Evolutionary conservation across 208 protist species (phyloP).

Genomic region (Phytomonas serpens): DNA sequence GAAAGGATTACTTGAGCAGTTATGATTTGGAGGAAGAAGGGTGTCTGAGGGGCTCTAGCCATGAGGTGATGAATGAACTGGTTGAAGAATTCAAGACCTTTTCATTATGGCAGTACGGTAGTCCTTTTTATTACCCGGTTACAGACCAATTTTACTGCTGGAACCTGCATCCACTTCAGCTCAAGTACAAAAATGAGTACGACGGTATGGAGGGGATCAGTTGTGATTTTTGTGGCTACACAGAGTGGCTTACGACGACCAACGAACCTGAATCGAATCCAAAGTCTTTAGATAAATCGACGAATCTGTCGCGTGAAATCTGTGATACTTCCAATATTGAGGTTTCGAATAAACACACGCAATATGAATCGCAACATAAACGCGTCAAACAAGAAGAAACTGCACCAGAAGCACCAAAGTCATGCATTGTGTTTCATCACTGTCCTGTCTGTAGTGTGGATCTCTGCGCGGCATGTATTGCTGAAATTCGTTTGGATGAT

Average conservation of each 20-base stretch:
- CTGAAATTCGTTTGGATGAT: slow-evolving; percentile 36
- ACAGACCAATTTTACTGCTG: slow-evolving; percentile 54
- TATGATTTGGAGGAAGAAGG: too few relatives aligned
- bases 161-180: slow-evolving; percentile 32
- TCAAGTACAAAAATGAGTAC: slow-evolving; percentile 29
- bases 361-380: not conserved
- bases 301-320: too few relatives aligned
- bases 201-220: slow-evolving; percentile 55
- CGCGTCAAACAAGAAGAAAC: slow-evolving; percentile 4
- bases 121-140: slow-evolving; percentile 70
- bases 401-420: slow-evolving; percentile 10
- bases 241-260: slow-evolving; percentile 39
- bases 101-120: slow-evolving; percentile 52
- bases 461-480: slow-evolving; percentile 49
- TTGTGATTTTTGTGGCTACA: slow-evolving; percentile 83
- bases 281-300: too few relatives aligned
- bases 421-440: slow-evolving; percentile 36
- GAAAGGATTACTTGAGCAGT: too few relatives aligned
- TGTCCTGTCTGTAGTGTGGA: slow-evolving; percentile 62
- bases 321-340: not conserved
- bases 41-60: too few relatives aligned
- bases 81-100: too few relatives aligned
- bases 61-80: too few relatives aligned
- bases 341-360: not conserved
- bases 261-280: not conserved